A percentile compares a stretch with the other conserved stretches of the same genome.
These are phyloP conservation scores for Boletus coccyginus DNA, from an alignment of 768 basidiomycete genomes.

Conservation along the genomic window DNA sequence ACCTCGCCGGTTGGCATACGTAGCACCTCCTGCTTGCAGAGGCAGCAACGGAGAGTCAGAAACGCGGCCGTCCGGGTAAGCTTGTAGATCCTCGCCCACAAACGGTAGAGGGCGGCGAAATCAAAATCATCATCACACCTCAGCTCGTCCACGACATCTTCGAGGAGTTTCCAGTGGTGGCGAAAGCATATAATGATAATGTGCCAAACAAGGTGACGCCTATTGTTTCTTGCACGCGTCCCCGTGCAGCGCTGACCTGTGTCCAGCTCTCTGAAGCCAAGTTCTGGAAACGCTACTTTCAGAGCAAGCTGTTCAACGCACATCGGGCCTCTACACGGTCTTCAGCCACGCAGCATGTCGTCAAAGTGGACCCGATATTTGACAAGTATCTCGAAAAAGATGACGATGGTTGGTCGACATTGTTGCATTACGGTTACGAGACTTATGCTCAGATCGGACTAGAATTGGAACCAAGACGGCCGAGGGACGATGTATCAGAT, in stretches of 20 bases:
- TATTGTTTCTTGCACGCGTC: not conserved
- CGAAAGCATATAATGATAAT: slow-evolving; percentile 88
- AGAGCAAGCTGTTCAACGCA: slow-evolving; percentile 91
- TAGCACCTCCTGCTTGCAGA: slow-evolving; percentile 78
- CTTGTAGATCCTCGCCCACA: slow-evolving; percentile 90
- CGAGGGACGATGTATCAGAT: slow-evolving; percentile 64
- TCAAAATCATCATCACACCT: slow-evolving; percentile 87
- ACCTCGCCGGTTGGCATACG: no score
- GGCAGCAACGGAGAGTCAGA: slow-evolving; percentile 68
- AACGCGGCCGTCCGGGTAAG: slow-evolving; percentile 79
- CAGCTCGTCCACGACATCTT: slow-evolving; percentile 95
- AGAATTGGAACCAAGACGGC: slow-evolving; percentile 79
- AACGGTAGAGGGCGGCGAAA: slow-evolving; percentile 78
- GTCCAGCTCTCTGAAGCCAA: slow-evolving; percentile 80
- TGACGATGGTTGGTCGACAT: slow-evolving; percentile 70
- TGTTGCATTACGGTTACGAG: not conserved
- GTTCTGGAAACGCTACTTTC: slow-evolving; percentile 98
- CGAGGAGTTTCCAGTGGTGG: slow-evolving; percentile 95
- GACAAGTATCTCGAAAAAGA: slow-evolving; percentile 96
- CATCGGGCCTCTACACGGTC: slow-evolving; percentile 92
- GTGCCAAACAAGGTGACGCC: slow-evolving; percentile 75
- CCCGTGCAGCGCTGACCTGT: not conserved
- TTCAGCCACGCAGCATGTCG: slow-evolving; percentile 77
- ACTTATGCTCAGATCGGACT: not conserved
- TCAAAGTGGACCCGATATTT: slow-evolving; percentile 90